These are phyloP conservation scores for Cystofilobasidium ferigula DNA, from an alignment of 768 basidiomycete genomes.

Conservation along the genomic window DNA sequence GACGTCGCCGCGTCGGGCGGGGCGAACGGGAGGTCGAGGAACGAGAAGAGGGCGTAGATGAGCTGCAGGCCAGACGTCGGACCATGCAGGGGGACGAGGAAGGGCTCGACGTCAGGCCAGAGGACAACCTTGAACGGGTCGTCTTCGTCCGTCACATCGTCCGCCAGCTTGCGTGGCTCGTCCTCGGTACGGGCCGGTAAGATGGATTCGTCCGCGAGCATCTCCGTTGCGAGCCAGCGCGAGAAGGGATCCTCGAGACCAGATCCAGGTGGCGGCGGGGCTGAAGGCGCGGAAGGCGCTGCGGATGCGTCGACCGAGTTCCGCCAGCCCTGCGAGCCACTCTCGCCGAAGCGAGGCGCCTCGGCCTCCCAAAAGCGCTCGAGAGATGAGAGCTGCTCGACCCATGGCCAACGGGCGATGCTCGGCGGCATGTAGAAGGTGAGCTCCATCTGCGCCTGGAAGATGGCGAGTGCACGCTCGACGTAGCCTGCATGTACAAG, in stretches of 20 bases:
- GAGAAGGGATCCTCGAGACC: not conserved
- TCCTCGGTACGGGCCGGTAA: constrained; percentile 10
- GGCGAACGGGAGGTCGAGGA: constrained; percentile 38
- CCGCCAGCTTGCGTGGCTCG: constrained; percentile 29
- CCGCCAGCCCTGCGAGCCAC: constrained; percentile 36
- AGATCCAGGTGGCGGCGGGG: not conserved
- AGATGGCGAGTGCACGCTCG: constrained; percentile 38
- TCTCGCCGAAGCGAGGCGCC: constrained; percentile 38
- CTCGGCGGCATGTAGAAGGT: constrained; percentile 21
- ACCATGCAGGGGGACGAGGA: constrained; percentile 37
- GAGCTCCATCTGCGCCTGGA: constrained; percentile 41
- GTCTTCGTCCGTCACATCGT: constrained; percentile 33
- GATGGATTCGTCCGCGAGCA: not conserved
- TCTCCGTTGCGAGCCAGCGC: constrained; percentile 11
- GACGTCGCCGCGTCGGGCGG: constrained; percentile 37
- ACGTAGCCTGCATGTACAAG: constrained; percentile 33
- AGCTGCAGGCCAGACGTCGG: constrained; percentile 36
- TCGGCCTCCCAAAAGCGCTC: constrained; percentile 41
- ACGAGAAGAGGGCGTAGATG: constrained; percentile 38
- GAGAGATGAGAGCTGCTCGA: constrained; percentile 30
- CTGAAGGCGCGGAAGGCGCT: constrained; percentile 1
- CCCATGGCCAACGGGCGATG: constrained; percentile 22
- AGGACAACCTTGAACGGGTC: constrained; percentile 40
- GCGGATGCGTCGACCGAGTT: constrained; percentile 11
- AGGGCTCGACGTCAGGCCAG: constrained; percentile 37